Evolutionary conservation across 345 rosid genomes (phyloP), one percentile per base, ranked within the genome.

Genomic region (Eucalyptus pauciflora): DNA sequence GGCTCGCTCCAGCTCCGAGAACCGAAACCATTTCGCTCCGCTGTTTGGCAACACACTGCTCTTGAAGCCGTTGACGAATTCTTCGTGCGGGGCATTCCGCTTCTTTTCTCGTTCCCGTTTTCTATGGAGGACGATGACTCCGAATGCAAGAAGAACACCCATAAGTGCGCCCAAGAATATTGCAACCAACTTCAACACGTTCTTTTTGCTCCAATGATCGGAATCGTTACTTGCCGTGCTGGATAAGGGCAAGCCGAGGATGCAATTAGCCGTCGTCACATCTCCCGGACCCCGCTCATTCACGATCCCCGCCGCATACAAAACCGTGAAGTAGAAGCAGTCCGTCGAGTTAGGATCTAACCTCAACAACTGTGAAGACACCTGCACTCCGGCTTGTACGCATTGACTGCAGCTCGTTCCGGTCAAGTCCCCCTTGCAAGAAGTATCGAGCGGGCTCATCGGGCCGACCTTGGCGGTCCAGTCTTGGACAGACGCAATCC

Each of bases 21-120:
- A 43, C 8, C 86, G 86, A 64, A 95, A 95, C 97, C 97, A 95
- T 89, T 93, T 95, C 13, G 94, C 94, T 37, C 95, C 95, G 2
- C 95, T 88, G 60, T 91, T 94, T 3, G 95, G 95, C 86, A 94
- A 62, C 76, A 94, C 91, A 25, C 88, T 88, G 25, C 91, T 64
- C 90, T 85, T 92, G 90, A 94, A 92, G 87, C 90, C 91, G 79
- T 54, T 92, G 7, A 93, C 91, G 43, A 88, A 91, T 43, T 91
- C 90, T 49, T 89, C 89, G 41, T 95, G 96, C 8, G 52, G 48
- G n/a, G 93, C 92, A 7, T 89, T 89, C 31, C 56, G 54, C 88
- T 83, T 91, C 80, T 86, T 92, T 88, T 88, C 91, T 90, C 60
- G 85, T 5, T 90, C 51, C 88, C 92, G 89, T 87, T 87, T 91